Evolutionary conservation across 768 basidiomycete species (phyloP), one percentile per base, ranked within the genome.

Genomic region (Pleurotus tuoliensis): DNA sequence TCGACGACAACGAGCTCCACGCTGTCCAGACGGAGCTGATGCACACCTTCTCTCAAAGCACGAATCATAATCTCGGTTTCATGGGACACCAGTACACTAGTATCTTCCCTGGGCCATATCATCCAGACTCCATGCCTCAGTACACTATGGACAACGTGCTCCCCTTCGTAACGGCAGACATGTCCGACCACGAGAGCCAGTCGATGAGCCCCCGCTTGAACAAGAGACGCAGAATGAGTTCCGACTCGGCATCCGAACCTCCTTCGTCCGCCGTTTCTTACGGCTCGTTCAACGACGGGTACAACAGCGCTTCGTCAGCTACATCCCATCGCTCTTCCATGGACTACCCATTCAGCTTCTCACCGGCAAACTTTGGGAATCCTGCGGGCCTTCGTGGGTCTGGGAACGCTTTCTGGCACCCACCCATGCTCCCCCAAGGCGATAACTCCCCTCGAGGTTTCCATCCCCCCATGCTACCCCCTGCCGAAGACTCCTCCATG

Each of bases 181-280:
- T 65, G 9, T 67, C 79, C 51, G 82, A 80, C 51, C 24, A 47
- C 43, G 58, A 61, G 52, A 58, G 22, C 38, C 56, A 46, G 27
- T 41, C 37, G 3, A 69, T 72, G 71, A 76, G 73, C 58, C 75
- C 76, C 9, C 76, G 88, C 34, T 77, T 73, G 27, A 80, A 69
- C 59, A 92, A 92, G 69, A 81, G 88, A 4, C 76, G 88, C 11
- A 73, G 89, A 53, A 86, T 90, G 88, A 89, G 87, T 73, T 76
- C 78, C 0, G 75, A 75, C 62, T 78, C 78, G 9, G 77, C 69
- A 18, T 77, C 68, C 24, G 82, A 75, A 71, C 82, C 80, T 38
- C 82, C 77, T 50, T 84, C 82, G 3, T 84, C 84, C 2, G 86
- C 88, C 0, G 80, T 81, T 3, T 87, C 85, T 2, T 87, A 76